Base-by-base conservation (phyloP, 2,329 filamentous ascomycete species). In the Clarireedia paspali region DNA sequence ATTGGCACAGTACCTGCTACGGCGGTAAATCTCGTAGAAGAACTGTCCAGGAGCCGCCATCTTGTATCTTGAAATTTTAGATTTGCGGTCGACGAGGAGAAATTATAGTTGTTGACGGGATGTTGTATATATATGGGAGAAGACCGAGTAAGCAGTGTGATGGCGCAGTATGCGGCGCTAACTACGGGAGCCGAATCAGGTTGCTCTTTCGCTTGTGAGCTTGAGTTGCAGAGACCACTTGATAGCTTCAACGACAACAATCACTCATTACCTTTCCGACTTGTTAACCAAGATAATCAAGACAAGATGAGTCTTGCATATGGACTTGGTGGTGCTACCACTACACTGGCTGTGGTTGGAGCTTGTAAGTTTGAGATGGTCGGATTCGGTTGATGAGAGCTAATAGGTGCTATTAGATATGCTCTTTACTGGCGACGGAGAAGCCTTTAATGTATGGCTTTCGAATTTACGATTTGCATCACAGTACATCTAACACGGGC, bases 391-490 rank as follows among this genome's bases (percentile, higher is more conserved):
- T 55, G 54, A 55, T 36, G 44, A 44, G 48, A 52, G 60, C 65
- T 70, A 55, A 70, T 57, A 17, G 42, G 63, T 64, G 57, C 27
- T 50, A 17, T 62, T 73, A 99, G 94, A 99, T 75, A 95, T 99
- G 90, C 89, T 99, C 72, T 96, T 99, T 72, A 95, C 94, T 69
- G 91, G 90, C 70, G 91, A 89, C 72, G 94, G 95, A 70, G 92
- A 99, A 80, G 79, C 87, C 58, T 99, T 99, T 77, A 95, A 99
- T 76, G 89, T 91, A 81, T 20, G 60, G 83, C 69, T 50, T 57
- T 27, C 17, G 23, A 20, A 27, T 12, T n/a, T 4, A 42, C 23
- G 7, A 26, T 20, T 38, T 39, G 23, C 23, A 20, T 6, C 24
- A 34, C 30, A 34, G 9, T 34, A 12, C 10, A 34, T 34, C 27